These are phyloP conservation scores for Mollisia scopiformis DNA, from an alignment of 2,329 filamentous ascomycete species.

Conservation along the genomic window DNA sequence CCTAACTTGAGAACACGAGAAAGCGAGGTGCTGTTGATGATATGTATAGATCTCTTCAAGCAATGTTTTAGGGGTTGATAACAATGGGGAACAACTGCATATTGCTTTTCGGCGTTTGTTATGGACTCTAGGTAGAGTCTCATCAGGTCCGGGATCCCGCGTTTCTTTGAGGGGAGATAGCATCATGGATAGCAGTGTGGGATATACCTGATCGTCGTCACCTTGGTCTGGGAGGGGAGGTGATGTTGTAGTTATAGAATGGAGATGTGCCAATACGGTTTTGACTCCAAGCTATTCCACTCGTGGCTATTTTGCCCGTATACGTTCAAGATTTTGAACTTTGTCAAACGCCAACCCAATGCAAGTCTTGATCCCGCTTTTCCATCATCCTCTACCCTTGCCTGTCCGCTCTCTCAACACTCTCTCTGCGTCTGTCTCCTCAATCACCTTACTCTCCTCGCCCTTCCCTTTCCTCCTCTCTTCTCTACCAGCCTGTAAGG, in stretches of 20 bases:
- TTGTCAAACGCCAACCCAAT: background rate
- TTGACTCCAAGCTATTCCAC: no score
- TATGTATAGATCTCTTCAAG: conserved; percentile 23
- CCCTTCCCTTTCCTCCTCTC: conserved; percentile 2
- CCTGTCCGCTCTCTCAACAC: conserved; percentile 25
- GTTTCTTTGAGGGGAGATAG: conserved; percentile 5
- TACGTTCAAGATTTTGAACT: background rate
- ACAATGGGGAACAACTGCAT: background rate
- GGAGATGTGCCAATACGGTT: background rate
- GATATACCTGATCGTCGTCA: conserved; percentile 15
- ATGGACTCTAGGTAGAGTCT: conserved; percentile 11
- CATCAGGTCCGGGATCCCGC: background rate
- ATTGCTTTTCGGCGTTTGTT: conserved; percentile 23
- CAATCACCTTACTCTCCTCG: background rate
- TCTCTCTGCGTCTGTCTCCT: conserved; percentile 30
- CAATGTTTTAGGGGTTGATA: conserved; percentile 18
- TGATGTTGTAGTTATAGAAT: conserved; percentile 16
- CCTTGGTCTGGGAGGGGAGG: conserved; percentile 1
- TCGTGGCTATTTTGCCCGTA: background rate
- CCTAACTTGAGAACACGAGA: conserved; percentile 11
- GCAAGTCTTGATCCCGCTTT: background rate
- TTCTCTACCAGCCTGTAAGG: conserved; percentile 18
- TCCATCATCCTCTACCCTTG: conserved; percentile 4
- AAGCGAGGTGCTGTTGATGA: conserved; percentile 7
- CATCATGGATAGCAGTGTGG: background rate